Conservation (phyloP, 2,329 filamentous ascomycete species). For the Pezicula carpinea region DNA sequence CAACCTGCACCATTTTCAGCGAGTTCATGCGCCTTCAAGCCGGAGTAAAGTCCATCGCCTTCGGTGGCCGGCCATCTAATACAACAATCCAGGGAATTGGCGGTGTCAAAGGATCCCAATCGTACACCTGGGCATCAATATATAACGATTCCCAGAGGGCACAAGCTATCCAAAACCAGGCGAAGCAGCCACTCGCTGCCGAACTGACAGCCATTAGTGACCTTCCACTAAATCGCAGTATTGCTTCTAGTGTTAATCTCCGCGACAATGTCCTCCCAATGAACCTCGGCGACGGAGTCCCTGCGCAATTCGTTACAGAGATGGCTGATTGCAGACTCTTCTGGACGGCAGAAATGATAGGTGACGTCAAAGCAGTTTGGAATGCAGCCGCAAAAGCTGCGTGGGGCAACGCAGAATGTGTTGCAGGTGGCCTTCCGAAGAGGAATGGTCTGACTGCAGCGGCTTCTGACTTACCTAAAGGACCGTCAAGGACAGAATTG, state of each 20-base stretch:
- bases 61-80: slow-evolving; percentile 51
- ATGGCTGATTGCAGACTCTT: slow-evolving; percentile 55
- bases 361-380: slow-evolving; percentile 46
- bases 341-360: slow-evolving; percentile 46
- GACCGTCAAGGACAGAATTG: neutral
- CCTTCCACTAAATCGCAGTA: slow-evolving; percentile 9
- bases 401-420: slow-evolving; percentile 32
- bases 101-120: slow-evolving; percentile 51
- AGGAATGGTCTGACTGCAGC: too few relatives aligned
- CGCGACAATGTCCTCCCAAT: slow-evolving; percentile 27
- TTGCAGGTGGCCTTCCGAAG: slow-evolving; percentile 5
- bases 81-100: slow-evolving; percentile 55
- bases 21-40: slow-evolving; percentile 46
- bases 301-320: slow-evolving; percentile 55
- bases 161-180: neutral
- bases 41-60: slow-evolving; percentile 47
- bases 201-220: neutral
- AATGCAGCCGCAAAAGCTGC: slow-evolving; percentile 31
- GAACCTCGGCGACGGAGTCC: slow-evolving; percentile 28
- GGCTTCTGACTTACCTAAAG: neutral
- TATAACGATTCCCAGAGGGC: neutral
- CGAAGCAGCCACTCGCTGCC: neutral
- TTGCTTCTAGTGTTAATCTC: slow-evolving; percentile 33
- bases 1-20: slow-evolving; percentile 52
- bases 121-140: neutral